Evolutionary conservation across 1,284 basidiomycete species (phyloP).

Genomic region (Cerioporus squamosus): DNA sequence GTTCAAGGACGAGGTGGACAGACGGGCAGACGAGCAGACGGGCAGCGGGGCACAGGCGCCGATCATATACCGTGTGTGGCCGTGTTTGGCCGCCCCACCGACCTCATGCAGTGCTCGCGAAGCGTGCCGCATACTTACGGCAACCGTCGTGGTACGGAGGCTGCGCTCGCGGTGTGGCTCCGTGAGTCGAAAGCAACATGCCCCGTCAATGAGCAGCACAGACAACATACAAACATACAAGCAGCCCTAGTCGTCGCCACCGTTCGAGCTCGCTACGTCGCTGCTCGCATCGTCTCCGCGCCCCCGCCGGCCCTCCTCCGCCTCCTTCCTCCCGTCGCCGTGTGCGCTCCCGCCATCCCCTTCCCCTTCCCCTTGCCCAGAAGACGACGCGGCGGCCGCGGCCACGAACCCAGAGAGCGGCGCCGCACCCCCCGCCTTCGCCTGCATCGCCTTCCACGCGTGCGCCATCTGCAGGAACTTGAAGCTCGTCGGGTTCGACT

Average conservation of each 20-base stretch:
- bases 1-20: background rate
- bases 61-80: background rate
- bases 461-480: conserved; percentile 94
- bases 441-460: conserved; percentile 74
- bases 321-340: background rate
- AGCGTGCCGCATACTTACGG: background rate
- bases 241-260: conserved; percentile 23
- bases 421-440: conserved; percentile 28
- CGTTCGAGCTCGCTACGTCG: conserved; percentile 42
- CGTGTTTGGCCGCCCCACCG: background rate
- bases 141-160: background rate
- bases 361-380: conserved; percentile 1
- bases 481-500: conserved; percentile 90
- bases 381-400: conserved; percentile 14
- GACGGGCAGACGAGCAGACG: background rate
- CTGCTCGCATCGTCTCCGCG: conserved; percentile 31
- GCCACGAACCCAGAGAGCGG: conserved; percentile 29
- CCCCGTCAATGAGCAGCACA: no score
- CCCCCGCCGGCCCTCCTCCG: background rate
- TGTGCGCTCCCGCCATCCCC: background rate
- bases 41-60: no score
- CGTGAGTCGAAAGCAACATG: no score
- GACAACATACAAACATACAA: background rate
- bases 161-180: no score
- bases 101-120: conserved; percentile 5